Conservation (phyloP, 2,329 filamentous ascomycete genomes). For the Fonsecaea pugnacius region DNA sequence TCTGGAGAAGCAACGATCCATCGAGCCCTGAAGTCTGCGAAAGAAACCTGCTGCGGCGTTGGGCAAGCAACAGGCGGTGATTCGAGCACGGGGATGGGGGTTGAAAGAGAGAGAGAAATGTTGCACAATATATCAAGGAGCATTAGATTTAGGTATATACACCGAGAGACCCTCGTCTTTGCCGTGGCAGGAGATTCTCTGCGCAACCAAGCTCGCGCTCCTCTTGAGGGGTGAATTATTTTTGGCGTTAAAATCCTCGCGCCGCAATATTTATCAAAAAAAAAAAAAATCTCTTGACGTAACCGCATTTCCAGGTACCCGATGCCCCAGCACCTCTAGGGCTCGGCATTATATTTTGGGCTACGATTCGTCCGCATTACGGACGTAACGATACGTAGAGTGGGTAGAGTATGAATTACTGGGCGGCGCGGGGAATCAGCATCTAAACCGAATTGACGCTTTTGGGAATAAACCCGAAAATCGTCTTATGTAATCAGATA, state of each 20-base stretch:
- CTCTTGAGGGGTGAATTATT: neutral
- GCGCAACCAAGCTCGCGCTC: neutral
- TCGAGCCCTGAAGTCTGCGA: neutral
- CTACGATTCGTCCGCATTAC: neutral
- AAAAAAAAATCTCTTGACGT: neutral
- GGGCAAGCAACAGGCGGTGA: neutral
- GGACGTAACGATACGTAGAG: neutral
- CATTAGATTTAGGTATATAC: slow-evolving; percentile 4
- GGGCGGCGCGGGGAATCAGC: neutral
- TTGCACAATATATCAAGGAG: neutral
- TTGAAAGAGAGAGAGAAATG: neutral
- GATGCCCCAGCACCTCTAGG: neutral
- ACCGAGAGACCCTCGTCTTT: neutral
- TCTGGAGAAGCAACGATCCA: neutral
- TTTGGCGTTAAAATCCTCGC: neutral
- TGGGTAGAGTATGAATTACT: neutral
- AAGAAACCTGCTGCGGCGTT: slow-evolving; percentile 1
- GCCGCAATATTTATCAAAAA: neutral
- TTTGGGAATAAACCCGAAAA: neutral
- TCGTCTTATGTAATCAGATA: neutral
- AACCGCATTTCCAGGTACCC: neutral
- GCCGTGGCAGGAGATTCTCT: neutral
- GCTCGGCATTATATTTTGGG: neutral
- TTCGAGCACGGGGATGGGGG: neutral
- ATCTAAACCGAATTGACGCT: neutral